Conservation (phyloP, 805 yeast genomes). For the Teunomyces lycoperdinae region DNA sequence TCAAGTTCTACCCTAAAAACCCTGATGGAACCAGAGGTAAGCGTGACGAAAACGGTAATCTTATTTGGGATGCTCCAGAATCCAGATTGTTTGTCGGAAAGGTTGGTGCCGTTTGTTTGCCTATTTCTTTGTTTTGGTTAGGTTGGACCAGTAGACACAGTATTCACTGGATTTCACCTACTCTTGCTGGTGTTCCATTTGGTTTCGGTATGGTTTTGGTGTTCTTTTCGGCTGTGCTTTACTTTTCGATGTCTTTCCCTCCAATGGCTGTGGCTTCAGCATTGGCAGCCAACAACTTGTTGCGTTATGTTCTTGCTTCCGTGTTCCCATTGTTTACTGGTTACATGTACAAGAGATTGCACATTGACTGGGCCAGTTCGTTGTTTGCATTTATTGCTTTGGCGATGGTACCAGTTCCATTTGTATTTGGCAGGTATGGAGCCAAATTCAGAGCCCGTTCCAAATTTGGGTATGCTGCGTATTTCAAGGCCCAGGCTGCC, state of each 20-base stretch:
- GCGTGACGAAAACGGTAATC: slow-evolving; percentile 56
- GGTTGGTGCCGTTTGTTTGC: slow-evolving; percentile 65
- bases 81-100: slow-evolving; percentile 57
- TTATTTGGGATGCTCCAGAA: slow-evolving; percentile 58
- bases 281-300: slow-evolving; percentile 80
- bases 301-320: slow-evolving; percentile 72
- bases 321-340: slow-evolving; percentile 82
- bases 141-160: slow-evolving; percentile 66
- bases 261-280: slow-evolving; percentile 82
- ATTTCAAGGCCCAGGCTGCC: slow-evolving; percentile 18
- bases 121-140: slow-evolving; percentile 73
- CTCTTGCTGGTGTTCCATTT: slow-evolving; percentile 73
- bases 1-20: slow-evolving; percentile 51
- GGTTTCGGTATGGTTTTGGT: slow-evolving; percentile 73
- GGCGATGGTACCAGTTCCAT: slow-evolving; percentile 72
- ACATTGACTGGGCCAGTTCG: slow-evolving; percentile 78
- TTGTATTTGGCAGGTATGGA: slow-evolving; percentile 63
- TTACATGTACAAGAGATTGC: slow-evolving; percentile 74
- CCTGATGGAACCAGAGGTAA: slow-evolving; percentile 58
- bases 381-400: slow-evolving; percentile 63
- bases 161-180: slow-evolving; percentile 77
- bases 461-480: slow-evolving; percentile 57
- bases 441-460: slow-evolving; percentile 53
- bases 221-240: slow-evolving; percentile 66
- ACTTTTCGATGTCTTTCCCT: slow-evolving; percentile 70